phyloP scores from a whole-genome alignment of 2,329 filamentous ascomycete species.

The Diaporthe aspalathi region DNA sequence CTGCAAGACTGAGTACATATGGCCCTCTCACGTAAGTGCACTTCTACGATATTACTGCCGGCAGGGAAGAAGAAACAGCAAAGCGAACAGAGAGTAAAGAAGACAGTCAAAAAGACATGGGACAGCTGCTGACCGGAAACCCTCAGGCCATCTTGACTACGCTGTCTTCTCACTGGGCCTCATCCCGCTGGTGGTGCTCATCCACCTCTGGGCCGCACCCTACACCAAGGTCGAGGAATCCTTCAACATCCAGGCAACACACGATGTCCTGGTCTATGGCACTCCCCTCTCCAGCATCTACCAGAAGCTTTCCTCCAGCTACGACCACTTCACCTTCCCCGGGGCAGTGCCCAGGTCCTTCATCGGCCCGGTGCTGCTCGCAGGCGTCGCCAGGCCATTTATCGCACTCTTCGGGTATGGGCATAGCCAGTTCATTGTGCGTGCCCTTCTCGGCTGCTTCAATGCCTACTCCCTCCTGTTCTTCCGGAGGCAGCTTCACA shows the following conservation, averaged over 20 bases:
- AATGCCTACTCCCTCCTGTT: slow-evolving; percentile 77
- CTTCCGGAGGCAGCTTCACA: slow-evolving; percentile 72
- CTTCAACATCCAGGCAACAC: slow-evolving; percentile 94
- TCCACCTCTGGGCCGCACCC: slow-evolving; percentile 80
- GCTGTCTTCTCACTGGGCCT: slow-evolving; percentile 59
- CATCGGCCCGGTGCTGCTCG: slow-evolving; percentile 81
- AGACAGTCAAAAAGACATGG: too few species aligned
- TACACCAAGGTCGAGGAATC: slow-evolving; percentile 99
- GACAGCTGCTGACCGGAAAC: slow-evolving; percentile 21
- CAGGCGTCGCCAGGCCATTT: slow-evolving; percentile 77
- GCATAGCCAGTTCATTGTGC: slow-evolving; percentile 72
- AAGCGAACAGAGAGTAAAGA: background rate
- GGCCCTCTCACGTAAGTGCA: slow-evolving; percentile 18
- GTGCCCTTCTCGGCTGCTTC: slow-evolving; percentile 79
- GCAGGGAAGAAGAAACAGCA: background rate
- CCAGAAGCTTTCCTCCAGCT: slow-evolving; percentile 69
- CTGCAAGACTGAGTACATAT: background rate
- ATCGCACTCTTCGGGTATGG: slow-evolving; percentile 66
- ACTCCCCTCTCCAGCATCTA: slow-evolving; percentile 70
- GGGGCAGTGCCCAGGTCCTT: slow-evolving; percentile 94
- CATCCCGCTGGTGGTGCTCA: slow-evolving; percentile 71
- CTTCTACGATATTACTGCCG: background rate
- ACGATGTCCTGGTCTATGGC: slow-evolving; percentile 88
- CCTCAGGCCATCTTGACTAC: slow-evolving; percentile 51
- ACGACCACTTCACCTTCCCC: slow-evolving; percentile 92